Percentiles rank a stretch among this genome's conserved stretches.
Evolutionary conservation across 1,139 yeast species (phyloP).

Genomic region (Yamadazyma trypodendri): DNA sequence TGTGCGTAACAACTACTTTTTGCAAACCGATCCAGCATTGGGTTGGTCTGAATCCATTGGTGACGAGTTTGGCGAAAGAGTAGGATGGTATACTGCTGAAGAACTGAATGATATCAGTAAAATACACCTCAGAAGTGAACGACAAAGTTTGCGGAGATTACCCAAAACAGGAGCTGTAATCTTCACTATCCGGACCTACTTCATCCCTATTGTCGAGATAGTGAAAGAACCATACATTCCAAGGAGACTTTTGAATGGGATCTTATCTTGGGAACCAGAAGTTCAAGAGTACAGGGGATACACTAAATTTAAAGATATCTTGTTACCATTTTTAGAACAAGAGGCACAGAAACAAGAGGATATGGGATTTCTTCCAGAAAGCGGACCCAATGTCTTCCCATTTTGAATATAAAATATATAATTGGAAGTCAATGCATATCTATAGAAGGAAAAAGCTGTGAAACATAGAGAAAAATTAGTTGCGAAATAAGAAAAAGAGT

Average conservation of each 20-base stretch:
- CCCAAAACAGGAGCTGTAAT: constrained; percentile 60
- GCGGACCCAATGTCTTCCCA: constrained; percentile 44
- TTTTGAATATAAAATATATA: too few relatives aligned
- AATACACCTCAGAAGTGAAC: constrained; percentile 60
- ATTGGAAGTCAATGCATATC: too few relatives aligned
- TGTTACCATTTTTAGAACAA: constrained; percentile 53
- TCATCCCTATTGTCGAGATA: constrained; percentile 52
- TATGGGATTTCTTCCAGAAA: constrained; percentile 38
- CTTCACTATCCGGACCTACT: constrained; percentile 65
- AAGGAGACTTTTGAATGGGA: constrained; percentile 55
- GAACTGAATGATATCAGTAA: constrained; percentile 44
- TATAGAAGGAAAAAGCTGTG: too few relatives aligned
- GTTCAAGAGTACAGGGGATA: constrained; percentile 62
- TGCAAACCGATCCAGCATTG: constrained; percentile 60
- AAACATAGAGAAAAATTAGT: too few relatives aligned
- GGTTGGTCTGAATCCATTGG: constrained; percentile 70
- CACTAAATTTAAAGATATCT: constrained; percentile 49
- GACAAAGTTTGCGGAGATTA: constrained; percentile 67
- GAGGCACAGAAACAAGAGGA: constrained; percentile 52
- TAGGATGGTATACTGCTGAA: constrained; percentile 62
- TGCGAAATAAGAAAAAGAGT: too few relatives aligned
- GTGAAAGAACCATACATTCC: constrained; percentile 62
- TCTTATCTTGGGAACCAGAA: constrained; percentile 56
- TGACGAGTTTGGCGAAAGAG: constrained; percentile 46
- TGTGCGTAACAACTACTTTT: constrained; percentile 63